Base-by-base conservation (phyloP, 768 basidiomycete genomes). In the Cystobasidium ongulense region DNA sequence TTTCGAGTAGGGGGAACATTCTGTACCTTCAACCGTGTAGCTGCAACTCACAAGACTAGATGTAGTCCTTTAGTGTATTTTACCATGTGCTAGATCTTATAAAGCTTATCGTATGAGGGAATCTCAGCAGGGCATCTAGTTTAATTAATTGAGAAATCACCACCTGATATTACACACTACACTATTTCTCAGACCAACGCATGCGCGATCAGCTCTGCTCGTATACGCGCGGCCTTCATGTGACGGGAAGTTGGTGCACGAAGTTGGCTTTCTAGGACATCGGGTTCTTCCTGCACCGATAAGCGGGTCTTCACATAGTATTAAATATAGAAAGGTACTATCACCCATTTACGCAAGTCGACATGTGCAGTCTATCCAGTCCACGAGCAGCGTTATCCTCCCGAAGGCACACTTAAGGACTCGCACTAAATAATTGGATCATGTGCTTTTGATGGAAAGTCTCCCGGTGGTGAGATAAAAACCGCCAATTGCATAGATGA, bases 1-100 rank as follows among this genome's bases (percentile, higher is more conserved):
- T 67, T 67, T 67, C 29, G 65, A 67, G 31, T 67, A 67, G 63
- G 13, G 15, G 61, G 8, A 41, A 15, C 2, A 8, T 17, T 50
- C 46, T 50, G 10, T 21, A 50, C 3, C 46, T 21, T 50, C 4
- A 21, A 50, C 7, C 3, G 8, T n/a, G n/a, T n/a, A n/a, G n/a
- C n/a, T n/a, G n/a, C n/a, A n/a, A n/a, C n/a, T n/a, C n/a, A n/a
- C n/a, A n/a, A n/a, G n/a, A n/a, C n/a, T n/a, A n/a, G n/a, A n/a
- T n/a, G n/a, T n/a, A n/a, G n/a, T n/a, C n/a, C n/a, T n/a, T n/a
- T n/a, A n/a, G n/a, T n/a, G n/a, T n/a, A n/a, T n/a, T n/a, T n/a
- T n/a, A n/a, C n/a, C n/a, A n/a, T n/a, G n/a, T n/a, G n/a, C n/a
- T n/a, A n/a, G n/a, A n/a, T n/a, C n/a, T n/a, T n/a, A n/a, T n/a